These are phyloP conservation scores for Blastobotrys serpentis DNA, from an alignment of 1,139 yeast genomes.

Conservation along the genomic window DNA sequence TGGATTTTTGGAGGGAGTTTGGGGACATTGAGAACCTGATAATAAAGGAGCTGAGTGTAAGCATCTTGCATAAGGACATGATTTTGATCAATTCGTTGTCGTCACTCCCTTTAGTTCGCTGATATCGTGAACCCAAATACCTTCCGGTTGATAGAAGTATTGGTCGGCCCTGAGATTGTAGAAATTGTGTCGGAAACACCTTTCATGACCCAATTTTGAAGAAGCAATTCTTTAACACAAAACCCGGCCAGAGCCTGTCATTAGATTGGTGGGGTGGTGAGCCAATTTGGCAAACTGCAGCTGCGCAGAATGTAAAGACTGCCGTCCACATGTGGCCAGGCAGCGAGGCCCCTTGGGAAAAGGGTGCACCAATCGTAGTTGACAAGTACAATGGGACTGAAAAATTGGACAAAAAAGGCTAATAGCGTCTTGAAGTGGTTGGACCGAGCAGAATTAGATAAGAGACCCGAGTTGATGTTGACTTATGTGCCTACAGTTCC, in stretches of 20 bases:
- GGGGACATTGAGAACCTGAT: too few relatives aligned
- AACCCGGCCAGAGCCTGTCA: constrained; percentile 55
- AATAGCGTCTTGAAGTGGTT: constrained; percentile 64
- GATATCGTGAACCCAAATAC: background rate
- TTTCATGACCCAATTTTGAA: constrained; percentile 63
- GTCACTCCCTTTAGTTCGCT: too few relatives aligned
- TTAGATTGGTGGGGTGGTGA: constrained; percentile 87
- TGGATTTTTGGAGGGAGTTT: too few relatives aligned
- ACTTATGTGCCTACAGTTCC: constrained; percentile 73
- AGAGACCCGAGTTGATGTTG: constrained; percentile 75
- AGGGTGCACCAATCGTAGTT: constrained; percentile 47
- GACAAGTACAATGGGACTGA: constrained; percentile 69
- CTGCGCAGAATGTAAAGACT: constrained; percentile 57
- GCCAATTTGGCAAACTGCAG: constrained; percentile 82
- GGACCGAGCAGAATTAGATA: constrained; percentile 46
- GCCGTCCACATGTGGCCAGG: constrained; percentile 99
- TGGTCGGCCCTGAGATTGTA: background rate
- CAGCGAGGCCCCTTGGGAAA: constrained; percentile 61
- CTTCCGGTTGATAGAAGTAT: background rate
- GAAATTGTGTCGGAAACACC: constrained; percentile 60
- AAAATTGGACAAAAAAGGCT: constrained; percentile 52
- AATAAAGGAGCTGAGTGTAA: too few relatives aligned
- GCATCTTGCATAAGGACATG: too few relatives aligned
- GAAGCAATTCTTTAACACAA: constrained; percentile 62
- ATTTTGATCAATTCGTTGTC: too few relatives aligned